Conservation (phyloP, 495 filamentous ascomycete genomes). For the Podospora appendiculata region DNA sequence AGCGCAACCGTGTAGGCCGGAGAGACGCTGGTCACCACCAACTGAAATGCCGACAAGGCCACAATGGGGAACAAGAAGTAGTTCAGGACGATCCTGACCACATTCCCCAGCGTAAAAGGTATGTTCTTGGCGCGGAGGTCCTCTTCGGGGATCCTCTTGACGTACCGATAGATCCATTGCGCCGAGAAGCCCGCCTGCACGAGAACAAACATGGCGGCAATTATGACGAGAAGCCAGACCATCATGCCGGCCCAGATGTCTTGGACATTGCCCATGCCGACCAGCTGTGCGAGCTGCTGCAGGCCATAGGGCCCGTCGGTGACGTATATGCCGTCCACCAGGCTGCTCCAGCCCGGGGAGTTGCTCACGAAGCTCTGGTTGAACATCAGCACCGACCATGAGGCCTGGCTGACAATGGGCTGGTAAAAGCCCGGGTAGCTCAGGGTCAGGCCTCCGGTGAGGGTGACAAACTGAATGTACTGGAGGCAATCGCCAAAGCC, state of each 20-base stretch:
- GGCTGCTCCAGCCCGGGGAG: conserved; percentile 49
- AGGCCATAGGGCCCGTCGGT: conserved; percentile 66
- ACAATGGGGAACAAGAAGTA: conserved; percentile 85
- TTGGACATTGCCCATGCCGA: conserved; percentile 66
- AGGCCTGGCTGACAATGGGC: conserved; percentile 74
- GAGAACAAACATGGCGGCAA: conserved; percentile 57
- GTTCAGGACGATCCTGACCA: conserved; percentile 84
- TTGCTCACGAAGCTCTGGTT: conserved; percentile 80
- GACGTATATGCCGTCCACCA: conserved; percentile 82
- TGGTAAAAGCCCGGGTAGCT: conserved; percentile 94
- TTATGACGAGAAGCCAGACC: conserved; percentile 72
- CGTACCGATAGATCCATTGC: conserved; percentile 64
- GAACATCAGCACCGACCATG: conserved; percentile 89
- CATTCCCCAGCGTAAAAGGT: conserved; percentile 83
- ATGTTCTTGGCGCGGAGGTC: conserved; percentile 86
- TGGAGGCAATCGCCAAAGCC: conserved; percentile 96
- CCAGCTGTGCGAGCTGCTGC: conserved; percentile 66
- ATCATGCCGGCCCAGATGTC: conserved; percentile 94
- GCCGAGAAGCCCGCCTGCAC: conserved; percentile 68
- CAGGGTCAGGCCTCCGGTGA: conserved; percentile 78
- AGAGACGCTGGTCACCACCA: conserved; percentile 65
- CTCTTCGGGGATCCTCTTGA: conserved; percentile 67
- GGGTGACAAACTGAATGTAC: conserved; percentile 88
- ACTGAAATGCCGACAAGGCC: conserved; percentile 79
- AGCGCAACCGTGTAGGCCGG: conserved; percentile 60